Evolutionary conservation across 345 rosid genomes (phyloP), one percentile per base, ranked within the genome.

Genomic region (Camelina neglecta): DNA sequence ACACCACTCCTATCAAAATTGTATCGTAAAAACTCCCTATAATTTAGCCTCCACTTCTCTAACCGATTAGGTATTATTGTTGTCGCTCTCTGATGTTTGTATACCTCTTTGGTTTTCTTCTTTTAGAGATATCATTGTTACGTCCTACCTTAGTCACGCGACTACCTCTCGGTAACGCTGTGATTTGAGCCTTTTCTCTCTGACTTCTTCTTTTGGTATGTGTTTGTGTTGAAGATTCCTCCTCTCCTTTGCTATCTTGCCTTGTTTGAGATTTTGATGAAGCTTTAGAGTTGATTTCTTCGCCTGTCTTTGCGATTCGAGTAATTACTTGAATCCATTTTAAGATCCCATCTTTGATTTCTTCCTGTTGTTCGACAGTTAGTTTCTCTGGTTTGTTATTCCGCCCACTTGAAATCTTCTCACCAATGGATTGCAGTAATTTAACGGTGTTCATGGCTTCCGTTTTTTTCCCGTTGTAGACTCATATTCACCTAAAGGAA

Each of bases 401-500:
- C 48, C 29, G 0, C 51, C 16, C 38, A 7, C 50, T 36, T 5
- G 33, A 18, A 45, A 70, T 57, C 54, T 57, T 44, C 31, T 6
- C 56, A 44, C 64, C 64, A 16, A 56, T 18, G n/a, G 65, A 70
- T 18, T 70, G 74, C 33, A 70, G 24, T 11, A 45, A 11, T 2
- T 70, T 70, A 9, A 57, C 18, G 31, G 33, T 69, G 4, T 69
- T 33, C 65, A 69, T 44, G 44, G 65, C 64, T 57, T 69, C 74
- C 4, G 5, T 16, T 57, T 69, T 69, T 58, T 36, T 44, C 74
- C 8, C 24, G 51, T 12, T 69, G 12, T 31, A 69, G 63, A 20
- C 55, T 48, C 65, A 24, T 69, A 16, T 44, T 29, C n/a, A 16
- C 44, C 74, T 69, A 53, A 15, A 67, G 38, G 50, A 53, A 54